Conservation (phyloP, 2,329 filamentous ascomycete species). For the Aspergillus costaricaensis region DNA sequence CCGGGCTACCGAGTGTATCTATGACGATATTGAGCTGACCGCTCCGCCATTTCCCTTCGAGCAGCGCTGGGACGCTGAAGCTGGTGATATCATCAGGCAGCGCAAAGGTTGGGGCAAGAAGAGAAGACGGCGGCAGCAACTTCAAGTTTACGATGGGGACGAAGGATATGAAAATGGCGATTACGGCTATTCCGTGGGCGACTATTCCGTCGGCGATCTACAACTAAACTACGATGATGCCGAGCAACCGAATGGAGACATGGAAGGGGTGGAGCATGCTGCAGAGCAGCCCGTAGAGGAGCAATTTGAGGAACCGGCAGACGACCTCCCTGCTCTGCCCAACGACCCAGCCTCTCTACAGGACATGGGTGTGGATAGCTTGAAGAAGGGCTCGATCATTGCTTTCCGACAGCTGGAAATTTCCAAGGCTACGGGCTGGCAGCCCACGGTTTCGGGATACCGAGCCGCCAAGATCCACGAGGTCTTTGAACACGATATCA, state of each 20-base stretch:
- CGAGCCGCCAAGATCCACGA: conserved; percentile 67
- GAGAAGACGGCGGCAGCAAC: conserved; percentile 54
- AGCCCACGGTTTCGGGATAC: conserved; percentile 54
- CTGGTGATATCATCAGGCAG: conserved; percentile 52
- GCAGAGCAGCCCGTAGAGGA: neutral
- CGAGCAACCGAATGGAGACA: conserved; percentile 27
- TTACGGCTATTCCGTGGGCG: conserved; percentile 38
- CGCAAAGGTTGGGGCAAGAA: conserved; percentile 40
- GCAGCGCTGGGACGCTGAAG: conserved; percentile 83
- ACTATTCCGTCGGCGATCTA: conserved; percentile 32
- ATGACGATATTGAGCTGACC: conserved; percentile 67
- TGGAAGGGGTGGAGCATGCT: conserved; percentile 21
- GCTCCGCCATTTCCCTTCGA: conserved; percentile 87
- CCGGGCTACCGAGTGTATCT: conserved; percentile 78
- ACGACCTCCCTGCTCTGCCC: conserved; percentile 51
- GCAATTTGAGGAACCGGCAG: conserved; percentile 44
- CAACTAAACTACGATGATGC: conserved; percentile 49
- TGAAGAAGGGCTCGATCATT: conserved; percentile 43
- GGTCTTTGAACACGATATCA: conserved; percentile 53
- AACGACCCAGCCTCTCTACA: conserved; percentile 67
- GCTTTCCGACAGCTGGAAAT: conserved; percentile 52
- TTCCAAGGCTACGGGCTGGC: conserved; percentile 50
- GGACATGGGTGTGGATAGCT: conserved; percentile 34
- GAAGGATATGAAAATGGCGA: conserved; percentile 42
- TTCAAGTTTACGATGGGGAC: conserved; percentile 49